phyloP scores from a whole-genome alignment of 331 rosid genomes.

The Malus hybrid region DNA sequence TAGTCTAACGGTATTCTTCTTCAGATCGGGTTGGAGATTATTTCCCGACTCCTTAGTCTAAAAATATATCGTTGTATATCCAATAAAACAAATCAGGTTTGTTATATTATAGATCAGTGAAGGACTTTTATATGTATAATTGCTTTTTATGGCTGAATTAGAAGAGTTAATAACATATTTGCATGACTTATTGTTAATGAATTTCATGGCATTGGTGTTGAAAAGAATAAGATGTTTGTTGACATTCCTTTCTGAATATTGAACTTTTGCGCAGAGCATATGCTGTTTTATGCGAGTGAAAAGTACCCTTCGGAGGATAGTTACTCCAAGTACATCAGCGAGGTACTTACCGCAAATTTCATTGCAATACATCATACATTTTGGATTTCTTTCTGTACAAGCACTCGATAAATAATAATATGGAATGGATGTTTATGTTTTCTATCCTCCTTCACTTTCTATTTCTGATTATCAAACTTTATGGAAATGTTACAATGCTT shows the following conservation, averaged over 20 bases:
- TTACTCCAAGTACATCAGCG: conserved; percentile 75
- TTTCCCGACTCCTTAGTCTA: too few relatives aligned
- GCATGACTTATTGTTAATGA: neutral
- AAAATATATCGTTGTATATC: too few relatives aligned
- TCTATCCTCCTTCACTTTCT: too few relatives aligned
- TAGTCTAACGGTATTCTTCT: too few relatives aligned
- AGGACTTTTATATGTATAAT: too few relatives aligned
- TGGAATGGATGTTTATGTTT: neutral
- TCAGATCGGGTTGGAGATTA: too few relatives aligned
- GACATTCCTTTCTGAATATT: neutral
- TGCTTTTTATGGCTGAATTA: too few relatives aligned
- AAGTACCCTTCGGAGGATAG: conserved; percentile 87
- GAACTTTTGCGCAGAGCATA: conserved; percentile 59
- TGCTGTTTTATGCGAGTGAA: conserved; percentile 96
- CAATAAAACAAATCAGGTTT: too few relatives aligned
- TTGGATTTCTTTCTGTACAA: neutral
- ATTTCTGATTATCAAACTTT: too few relatives aligned
- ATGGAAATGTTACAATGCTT: too few relatives aligned
- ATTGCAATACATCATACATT: neutral
- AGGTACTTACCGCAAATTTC: conserved; percentile 35
- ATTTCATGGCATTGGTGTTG: neutral
- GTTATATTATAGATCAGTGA: too few relatives aligned
- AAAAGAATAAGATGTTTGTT: neutral
- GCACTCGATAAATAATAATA: neutral
- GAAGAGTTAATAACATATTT: too few relatives aligned